These are phyloP conservation scores for Podospora pseudopauciseta DNA, from an alignment of 495 filamentous ascomycete genomes.

Conservation along the genomic window DNA sequence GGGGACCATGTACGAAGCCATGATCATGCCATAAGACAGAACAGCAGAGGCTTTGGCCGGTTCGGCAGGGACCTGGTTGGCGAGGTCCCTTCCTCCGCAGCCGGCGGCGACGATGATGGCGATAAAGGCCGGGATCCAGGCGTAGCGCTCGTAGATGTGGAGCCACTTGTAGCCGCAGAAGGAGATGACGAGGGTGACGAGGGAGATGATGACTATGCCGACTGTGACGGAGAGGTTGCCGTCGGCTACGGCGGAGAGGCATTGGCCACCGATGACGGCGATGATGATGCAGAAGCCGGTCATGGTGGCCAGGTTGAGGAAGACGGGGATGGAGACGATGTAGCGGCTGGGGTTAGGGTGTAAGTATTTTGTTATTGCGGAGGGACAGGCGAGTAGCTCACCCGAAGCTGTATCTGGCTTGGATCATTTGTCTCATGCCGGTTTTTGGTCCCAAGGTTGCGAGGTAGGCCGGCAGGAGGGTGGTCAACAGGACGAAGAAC, in stretches of 20 bases:
- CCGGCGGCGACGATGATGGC: constrained; percentile 40
- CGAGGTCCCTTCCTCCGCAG: constrained; percentile 33
- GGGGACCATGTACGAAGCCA: constrained; percentile 46
- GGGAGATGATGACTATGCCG: constrained; percentile 52
- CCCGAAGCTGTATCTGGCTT: constrained; percentile 53
- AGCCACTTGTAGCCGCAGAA: constrained; percentile 58
- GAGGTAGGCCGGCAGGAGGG: constrained; percentile 49
- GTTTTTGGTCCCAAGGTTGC: constrained; percentile 49
- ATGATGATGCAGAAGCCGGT: constrained; percentile 50
- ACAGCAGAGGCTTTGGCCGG: constrained; percentile 30
- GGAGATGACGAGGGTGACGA: constrained; percentile 53
- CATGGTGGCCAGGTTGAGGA: constrained; percentile 49
- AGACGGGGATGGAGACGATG: constrained; percentile 42
- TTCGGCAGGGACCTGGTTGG: constrained; percentile 25
- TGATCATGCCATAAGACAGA: constrained; percentile 42
- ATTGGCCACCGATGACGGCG: constrained; percentile 46
- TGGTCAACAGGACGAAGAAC: constrained; percentile 52
- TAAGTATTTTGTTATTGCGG: constrained; percentile 6
- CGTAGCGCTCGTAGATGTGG: constrained; percentile 58
- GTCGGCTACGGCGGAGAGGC: constrained; percentile 49
- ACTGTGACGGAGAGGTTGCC: constrained; percentile 44
- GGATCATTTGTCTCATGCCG: constrained; percentile 55
- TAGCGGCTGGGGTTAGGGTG: constrained; percentile 29
- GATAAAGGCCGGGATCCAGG: constrained; percentile 55
- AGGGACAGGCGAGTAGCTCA: constrained; percentile 17